These are phyloP conservation scores for Botrytis byssoidea DNA, from an alignment of 2,329 filamentous ascomycete genomes.

Conservation along the genomic window DNA sequence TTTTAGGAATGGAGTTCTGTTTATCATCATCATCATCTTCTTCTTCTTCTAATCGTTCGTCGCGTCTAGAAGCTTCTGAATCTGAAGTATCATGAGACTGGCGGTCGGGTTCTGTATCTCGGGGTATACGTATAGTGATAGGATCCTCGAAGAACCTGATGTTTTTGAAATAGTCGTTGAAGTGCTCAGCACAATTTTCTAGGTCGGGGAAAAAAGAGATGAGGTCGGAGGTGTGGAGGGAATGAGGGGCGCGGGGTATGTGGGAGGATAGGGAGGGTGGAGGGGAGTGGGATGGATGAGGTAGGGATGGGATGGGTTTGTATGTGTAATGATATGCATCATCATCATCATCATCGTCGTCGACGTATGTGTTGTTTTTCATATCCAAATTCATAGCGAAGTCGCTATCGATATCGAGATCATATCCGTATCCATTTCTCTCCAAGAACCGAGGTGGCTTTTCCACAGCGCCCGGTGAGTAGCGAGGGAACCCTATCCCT, in stretches of 20 bases:
- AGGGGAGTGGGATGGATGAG: neutral
- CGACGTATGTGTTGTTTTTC: neutral
- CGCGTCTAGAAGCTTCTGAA: neutral
- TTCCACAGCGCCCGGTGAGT: neutral
- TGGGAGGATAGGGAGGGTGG: neutral
- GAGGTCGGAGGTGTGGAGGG: neutral
- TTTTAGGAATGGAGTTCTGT: neutral
- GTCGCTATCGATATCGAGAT: neutral
- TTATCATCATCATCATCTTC: neutral
- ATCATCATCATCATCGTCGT: neutral
- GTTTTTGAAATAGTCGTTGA: neutral
- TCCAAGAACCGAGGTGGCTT: fast-evolving
- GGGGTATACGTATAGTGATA: neutral
- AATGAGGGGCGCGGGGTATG: neutral
- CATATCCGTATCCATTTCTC: neutral
- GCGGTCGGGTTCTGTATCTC: neutral
- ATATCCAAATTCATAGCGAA: neutral
- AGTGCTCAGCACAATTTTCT: neutral
- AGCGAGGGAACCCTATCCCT: neutral
- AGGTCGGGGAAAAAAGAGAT: neutral
- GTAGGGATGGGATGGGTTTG: neutral
- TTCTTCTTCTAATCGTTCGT: neutral
- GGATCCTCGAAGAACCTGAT: fast-evolving
- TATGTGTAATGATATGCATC: neutral
- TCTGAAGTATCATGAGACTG: neutral